Evolutionary conservation across 352 stramenopile genomes (phyloP), one percentile per base, ranked within the genome.

Genomic region (Phytophthora foliorum): DNA sequence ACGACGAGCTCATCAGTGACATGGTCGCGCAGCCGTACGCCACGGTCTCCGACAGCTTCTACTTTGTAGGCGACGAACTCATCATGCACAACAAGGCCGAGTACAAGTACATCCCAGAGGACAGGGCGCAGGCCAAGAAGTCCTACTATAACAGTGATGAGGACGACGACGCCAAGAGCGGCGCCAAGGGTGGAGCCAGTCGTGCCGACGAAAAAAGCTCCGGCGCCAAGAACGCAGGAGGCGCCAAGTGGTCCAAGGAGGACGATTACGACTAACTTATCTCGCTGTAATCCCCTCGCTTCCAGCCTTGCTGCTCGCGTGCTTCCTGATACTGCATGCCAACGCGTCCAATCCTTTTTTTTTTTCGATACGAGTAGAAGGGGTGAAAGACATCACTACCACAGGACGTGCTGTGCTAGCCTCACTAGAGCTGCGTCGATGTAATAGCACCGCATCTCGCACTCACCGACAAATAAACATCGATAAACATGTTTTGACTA

Each of bases 51-150:
- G 95, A 98, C 81, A 98, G 86, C 63, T 99, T 99, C 74, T 99
- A 99, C 80, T 99, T 98, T 67, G 92, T 98, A 38, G 92, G 92
- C 57, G 88, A 98, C 67, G 88, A 98, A 76, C 87, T 99, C 46
- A 97, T 98, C 61, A 99, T 99, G 93, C 94, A 98, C 81, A 98
- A 98, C 82, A 97, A 98, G 69, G 89, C 90, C 69, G 89, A 94
- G 78, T 97, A 97, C 82, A 95, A 98, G 77, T 98, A 98, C 84
- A 88, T 96, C 25, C 39, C 78, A n/a, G 91, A 98, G 72, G 92
- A 98, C 61, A 83, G 75, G 9, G 90, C 93, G 24, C 90, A 98
- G 74, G 85, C 90, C 51, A 98, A 98, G 74, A 92, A 92, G 55
- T 97, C 84, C 49, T 98, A 98, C 72, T 92, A 97, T 56, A 82